Conservation (phyloP, 164 flowering plant genomes). For the Dillenia turbinata region DNA sequence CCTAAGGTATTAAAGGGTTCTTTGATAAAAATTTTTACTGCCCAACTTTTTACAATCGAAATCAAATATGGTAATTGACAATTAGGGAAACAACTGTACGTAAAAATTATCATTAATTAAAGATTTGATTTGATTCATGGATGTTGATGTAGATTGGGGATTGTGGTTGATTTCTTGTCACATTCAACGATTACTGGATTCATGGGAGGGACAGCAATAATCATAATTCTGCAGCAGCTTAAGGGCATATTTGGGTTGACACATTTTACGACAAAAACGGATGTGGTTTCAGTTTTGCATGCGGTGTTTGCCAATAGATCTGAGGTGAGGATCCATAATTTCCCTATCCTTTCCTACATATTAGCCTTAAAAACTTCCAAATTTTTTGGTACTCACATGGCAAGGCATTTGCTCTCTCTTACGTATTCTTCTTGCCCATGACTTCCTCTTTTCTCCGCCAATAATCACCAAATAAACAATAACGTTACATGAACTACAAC, state of each 20-base stretch:
- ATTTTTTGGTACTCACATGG: neutral
- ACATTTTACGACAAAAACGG: conserved; percentile 64
- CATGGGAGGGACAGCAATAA: conserved; percentile 77
- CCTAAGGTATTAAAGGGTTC: conserved; percentile 36
- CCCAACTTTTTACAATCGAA: too few species aligned
- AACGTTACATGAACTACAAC: too few species aligned
- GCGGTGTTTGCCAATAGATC: conserved; percentile 37
- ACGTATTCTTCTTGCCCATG: too few species aligned
- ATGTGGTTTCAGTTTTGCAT: conserved; percentile 47
- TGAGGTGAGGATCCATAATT: conserved; percentile 31
- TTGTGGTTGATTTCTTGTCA: conserved; percentile 82
- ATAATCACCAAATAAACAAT: too few species aligned
- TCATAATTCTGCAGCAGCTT: conserved; percentile 70
- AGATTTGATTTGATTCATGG: neutral
- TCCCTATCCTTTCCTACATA: neutral
- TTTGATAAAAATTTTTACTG: neutral
- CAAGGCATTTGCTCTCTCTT: too few species aligned
- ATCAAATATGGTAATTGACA: too few species aligned
- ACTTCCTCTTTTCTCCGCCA: too few species aligned
- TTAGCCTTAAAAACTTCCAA: neutral
- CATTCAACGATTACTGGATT: conserved; percentile 81
- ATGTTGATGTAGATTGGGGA: conserved; percentile 49
- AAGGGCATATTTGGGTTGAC: conserved; percentile 73
- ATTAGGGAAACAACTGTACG: neutral
- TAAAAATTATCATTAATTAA: neutral